Evolutionary conservation across 2,329 filamentous ascomycete species (phyloP), one percentile per base, ranked within the genome.

Genomic region (Verticillium zaregamsianum): DNA sequence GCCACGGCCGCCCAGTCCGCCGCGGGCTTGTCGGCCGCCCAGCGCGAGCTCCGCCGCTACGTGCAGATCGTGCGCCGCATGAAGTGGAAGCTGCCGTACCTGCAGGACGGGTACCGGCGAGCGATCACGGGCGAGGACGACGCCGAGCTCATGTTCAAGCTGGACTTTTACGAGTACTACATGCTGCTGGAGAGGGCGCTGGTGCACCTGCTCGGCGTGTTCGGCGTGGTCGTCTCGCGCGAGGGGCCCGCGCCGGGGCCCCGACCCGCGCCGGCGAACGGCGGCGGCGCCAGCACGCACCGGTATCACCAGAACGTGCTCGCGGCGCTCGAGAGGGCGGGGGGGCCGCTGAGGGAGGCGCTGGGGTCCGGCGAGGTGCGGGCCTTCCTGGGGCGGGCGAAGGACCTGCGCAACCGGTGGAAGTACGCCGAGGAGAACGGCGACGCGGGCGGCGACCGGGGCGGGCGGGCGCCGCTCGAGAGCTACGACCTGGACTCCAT

Each of bases 141-240:
- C 65, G 83, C 83, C 0, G 86, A 89, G 72, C 80, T 85, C 17
- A 91, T 91, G 80, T 92, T 92, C 78, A 91, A 92, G 72, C 81
- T 92, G 8, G 90, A 92, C 69, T 92, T 92, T 65, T 87, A 90
- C 73, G 90, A 92, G 69, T 92, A 89, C 72, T 92, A 92, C 75
- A 85, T 86, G 59, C 81, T 90, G 39, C 82, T 92, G 7, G 90
- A 92, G 74, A 85, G 90, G 33, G 88, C 88, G 0, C 78, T 92
- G 8, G 87, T 90, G 1, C 83, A 88, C 56, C 76, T 90, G 1
- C 81, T 90, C n/a, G 81, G 80, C 0, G 82, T 90, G 0, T 89
- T 87, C 62, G 86, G 83, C 8, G 79, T 90, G 5, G 70, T 72
- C 0, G 77, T 91, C 0, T 73, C 78, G 0, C 45, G 45, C 45